These are phyloP conservation scores for Phialophora macrospora DNA, from an alignment of 2,329 filamentous ascomycete genomes.

Conservation along the genomic window DNA sequence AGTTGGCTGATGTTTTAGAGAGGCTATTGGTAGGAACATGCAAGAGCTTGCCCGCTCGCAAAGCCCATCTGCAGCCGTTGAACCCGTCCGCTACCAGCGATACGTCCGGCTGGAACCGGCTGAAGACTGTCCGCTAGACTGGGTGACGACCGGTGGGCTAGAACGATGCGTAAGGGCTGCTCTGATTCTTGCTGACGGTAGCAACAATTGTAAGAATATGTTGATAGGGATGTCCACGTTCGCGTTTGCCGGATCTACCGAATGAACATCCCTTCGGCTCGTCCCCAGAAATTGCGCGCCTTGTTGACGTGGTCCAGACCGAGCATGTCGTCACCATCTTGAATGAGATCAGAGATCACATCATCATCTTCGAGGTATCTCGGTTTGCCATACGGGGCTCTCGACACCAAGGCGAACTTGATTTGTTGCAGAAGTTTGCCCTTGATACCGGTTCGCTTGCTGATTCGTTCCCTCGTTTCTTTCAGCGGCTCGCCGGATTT, in stretches of 20 bases:
- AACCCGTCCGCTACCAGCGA: neutral
- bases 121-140: neutral
- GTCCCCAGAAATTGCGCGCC: conserved; percentile 62
- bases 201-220: conserved; percentile 6
- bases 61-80: neutral
- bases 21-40: neutral
- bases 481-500: conserved; percentile 83
- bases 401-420: conserved; percentile 83
- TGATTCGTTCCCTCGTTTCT: conserved; percentile 92
- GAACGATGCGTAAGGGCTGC: neutral
- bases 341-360: conserved; percentile 62
- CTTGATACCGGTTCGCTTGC: conserved; percentile 90
- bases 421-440: conserved; percentile 99
- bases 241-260: conserved; percentile 26
- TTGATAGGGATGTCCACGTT: neutral
- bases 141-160: neutral
- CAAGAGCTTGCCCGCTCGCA: neutral
- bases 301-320: conserved; percentile 69
- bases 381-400: conserved; percentile 74
- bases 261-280: conserved; percentile 68
- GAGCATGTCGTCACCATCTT: conserved; percentile 75
- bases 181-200: neutral
- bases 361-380: conserved; percentile 79
- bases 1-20: neutral
- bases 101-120: neutral